These are phyloP conservation scores for Spathaspora passalidarum DNA, from an alignment of 805 yeast genomes.

Conservation along the genomic window DNA sequence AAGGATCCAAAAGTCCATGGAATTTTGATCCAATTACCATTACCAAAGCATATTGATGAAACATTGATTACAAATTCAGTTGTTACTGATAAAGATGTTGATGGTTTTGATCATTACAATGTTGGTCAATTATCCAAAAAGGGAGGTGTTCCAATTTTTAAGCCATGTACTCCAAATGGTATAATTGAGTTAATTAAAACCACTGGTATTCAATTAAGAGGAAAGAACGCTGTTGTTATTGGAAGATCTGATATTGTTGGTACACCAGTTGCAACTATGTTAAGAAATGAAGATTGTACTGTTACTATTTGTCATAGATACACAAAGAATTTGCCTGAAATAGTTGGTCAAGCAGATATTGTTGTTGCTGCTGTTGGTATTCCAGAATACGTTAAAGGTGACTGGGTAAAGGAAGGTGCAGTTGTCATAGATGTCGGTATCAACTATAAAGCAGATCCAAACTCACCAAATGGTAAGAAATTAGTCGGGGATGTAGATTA, in stretches of 20 bases:
- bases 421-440: slow-evolving; percentile 94
- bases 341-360: slow-evolving; percentile 72
- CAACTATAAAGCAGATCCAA: slow-evolving; percentile 75
- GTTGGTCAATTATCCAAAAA: slow-evolving; percentile 88
- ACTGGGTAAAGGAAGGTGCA: slow-evolving; percentile 81
- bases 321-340: slow-evolving; percentile 48
- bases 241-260: slow-evolving; percentile 98
- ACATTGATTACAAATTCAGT: slow-evolving; percentile 77
- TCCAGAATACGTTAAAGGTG: slow-evolving; percentile 81
- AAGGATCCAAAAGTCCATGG: slow-evolving; percentile 80
- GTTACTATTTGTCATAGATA: slow-evolving; percentile 79
- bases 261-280: slow-evolving; percentile 81
- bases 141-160: slow-evolving; percentile 76
- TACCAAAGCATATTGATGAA: slow-evolving; percentile 80
- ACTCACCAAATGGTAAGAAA: slow-evolving; percentile 73
- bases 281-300: slow-evolving; percentile 78
- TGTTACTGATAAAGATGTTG: slow-evolving; percentile 83
- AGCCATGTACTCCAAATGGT: slow-evolving; percentile 97
- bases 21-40: slow-evolving; percentile 82
- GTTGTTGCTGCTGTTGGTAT: slow-evolving; percentile 91
- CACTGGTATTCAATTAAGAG: slow-evolving; percentile 64
- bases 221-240: slow-evolving; percentile 83
- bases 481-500: slow-evolving; percentile 96
- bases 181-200: slow-evolving; percentile 75
- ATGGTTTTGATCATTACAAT: slow-evolving; percentile 87